Evolutionary conservation across 129 eudicot genomes (phyloP).

Genomic region (Chrysanthemum seticuspe): DNA sequence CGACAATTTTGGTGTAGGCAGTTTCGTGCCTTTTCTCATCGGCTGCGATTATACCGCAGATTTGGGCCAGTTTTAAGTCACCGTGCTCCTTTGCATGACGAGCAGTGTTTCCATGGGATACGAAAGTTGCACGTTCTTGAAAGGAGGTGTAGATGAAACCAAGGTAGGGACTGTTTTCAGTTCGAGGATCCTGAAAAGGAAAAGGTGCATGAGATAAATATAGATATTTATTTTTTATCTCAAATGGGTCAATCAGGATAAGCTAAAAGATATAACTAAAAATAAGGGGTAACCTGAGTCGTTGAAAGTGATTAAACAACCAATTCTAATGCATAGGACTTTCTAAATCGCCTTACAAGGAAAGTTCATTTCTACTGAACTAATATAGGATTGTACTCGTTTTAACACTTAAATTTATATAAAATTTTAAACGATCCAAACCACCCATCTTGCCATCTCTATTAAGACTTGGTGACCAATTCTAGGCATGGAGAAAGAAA

Average conservation of each 20-base stretch:
- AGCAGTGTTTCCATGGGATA: constrained; percentile 94
- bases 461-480: too few relatives aligned
- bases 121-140: constrained; percentile 89
- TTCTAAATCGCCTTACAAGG: too few relatives aligned
- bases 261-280: too few relatives aligned
- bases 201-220: background rate
- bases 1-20: constrained; percentile 90
- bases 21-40: constrained; percentile 95
- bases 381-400: too few relatives aligned
- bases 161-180: constrained; percentile 86
- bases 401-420: too few relatives aligned
- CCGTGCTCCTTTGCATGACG: constrained; percentile 76
- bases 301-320: too few relatives aligned
- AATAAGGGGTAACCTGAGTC: too few relatives aligned
- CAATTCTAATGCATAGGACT: too few relatives aligned
- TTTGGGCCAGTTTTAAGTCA: constrained; percentile 72
- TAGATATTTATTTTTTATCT: too few relatives aligned
- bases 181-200: constrained; percentile 65
- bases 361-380: too few relatives aligned
- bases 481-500: background rate
- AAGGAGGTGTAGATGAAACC: constrained; percentile 90
- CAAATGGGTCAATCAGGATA: too few relatives aligned
- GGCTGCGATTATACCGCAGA: constrained; percentile 87
- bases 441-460: background rate
- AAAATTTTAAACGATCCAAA: background rate